Evolutionary conservation across 495 filamentous ascomycete species (phyloP), one percentile per base, ranked within the genome.

Genomic region (Poronia punctata): DNA sequence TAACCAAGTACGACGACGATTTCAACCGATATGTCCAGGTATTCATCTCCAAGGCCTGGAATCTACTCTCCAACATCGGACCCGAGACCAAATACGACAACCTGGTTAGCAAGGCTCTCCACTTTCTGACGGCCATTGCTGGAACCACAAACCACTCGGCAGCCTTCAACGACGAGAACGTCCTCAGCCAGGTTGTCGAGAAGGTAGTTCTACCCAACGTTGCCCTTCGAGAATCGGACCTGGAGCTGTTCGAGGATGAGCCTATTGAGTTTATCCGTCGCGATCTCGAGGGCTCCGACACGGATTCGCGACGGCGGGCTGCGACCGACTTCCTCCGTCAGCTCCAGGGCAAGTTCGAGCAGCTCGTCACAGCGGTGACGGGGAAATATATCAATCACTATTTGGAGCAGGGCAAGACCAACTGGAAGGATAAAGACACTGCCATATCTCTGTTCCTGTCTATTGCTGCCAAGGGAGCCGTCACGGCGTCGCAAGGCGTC

Each of bases 351-450:
- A 86, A 85, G 44, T 97, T 95, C 59, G 87, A 95, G 55, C 64
- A 66, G 24, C 64, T 82, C 1, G 92, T 97, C 35, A 95, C 89
- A 3, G 72, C 72, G 31, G 80, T 92, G 15, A 87, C 92, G 7
- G 75, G 78, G 21, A 74, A 74, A 43, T 96, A 95, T 63, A 83
- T 92, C 43, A 75, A 84, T 36, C 81, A 88, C 57, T 95, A 92
- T 53, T 62, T 76, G 19, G 74, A 76, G 48, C 66, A 83, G 40
- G 80, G 82, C 32, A 71, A 73, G 25, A 69, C 68, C 5, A 85
- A 92, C 56, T 99, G 93, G 93, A 94, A 86, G 62, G 78, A 88
- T 23, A 99, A 99, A 63, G 93, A 99, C 56, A 95, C 90, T 1
- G 93, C 93, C 7, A 81, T 92, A 42, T 97, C 96, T 47, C 78